A percentile compares a stretch with the other conserved stretches of the same genome.
Evolutionary conservation across 192 early-diverging fungal genomes (phyloP).

Genomic region (Backusella tarrabulga): DNA sequence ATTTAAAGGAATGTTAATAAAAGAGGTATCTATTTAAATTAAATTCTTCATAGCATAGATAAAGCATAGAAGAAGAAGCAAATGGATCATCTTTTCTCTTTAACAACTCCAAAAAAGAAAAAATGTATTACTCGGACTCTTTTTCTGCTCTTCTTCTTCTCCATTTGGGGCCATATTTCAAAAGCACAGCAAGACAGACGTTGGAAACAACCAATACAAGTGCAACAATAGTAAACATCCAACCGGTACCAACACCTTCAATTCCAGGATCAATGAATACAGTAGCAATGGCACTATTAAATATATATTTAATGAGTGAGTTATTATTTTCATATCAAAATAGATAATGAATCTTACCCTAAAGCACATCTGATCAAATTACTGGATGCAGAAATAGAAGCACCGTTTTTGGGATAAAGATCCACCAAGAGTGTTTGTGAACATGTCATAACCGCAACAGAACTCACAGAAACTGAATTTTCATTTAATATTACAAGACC

Average conservation of each 20-base stretch:
- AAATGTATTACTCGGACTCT: not conserved
- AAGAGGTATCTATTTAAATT: too few species aligned
- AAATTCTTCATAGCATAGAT: too few species aligned
- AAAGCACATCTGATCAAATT: slow-evolving; percentile 28
- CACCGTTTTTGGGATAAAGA: slow-evolving; percentile 24
- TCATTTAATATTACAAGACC: too few species aligned
- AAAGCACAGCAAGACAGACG: not conserved
- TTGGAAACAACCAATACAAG: not conserved
- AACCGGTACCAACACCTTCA: slow-evolving; percentile 11
- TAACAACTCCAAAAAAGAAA: too few species aligned
- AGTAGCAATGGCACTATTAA: slow-evolving; percentile 13
- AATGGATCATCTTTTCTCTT: too few species aligned
- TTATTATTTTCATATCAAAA: not conserved
- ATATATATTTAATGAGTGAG: too few species aligned
- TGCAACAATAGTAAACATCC: slow-evolving; percentile 9
- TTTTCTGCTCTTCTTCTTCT: not conserved
- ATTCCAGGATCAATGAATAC: slow-evolving; percentile 23
- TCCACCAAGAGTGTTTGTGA: slow-evolving; percentile 27
- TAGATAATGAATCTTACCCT: slow-evolving; percentile 2
- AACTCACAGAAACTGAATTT: too few species aligned
- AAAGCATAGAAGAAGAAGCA: too few species aligned
- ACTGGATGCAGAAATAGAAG: slow-evolving; percentile 28
- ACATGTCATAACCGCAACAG: too few species aligned
- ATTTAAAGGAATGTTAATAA: too few species aligned
- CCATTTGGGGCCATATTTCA: slow-evolving; percentile 13